These are phyloP conservation scores for Mycena leptocephala DNA, from an alignment of 768 basidiomycete species.

Conservation along the genomic window DNA sequence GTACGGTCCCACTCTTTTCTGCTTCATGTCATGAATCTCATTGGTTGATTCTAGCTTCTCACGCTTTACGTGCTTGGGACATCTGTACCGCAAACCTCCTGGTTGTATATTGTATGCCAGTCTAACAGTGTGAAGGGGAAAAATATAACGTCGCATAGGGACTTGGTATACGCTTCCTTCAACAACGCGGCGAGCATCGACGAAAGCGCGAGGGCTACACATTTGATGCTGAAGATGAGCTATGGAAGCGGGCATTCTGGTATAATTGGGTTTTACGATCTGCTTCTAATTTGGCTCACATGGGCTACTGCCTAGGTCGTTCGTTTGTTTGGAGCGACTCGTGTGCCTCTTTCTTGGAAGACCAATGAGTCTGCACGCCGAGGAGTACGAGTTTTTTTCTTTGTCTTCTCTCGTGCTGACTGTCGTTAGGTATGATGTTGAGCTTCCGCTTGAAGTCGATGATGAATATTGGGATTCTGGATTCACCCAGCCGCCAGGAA, in stretches of 20 bases:
- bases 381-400: neutral
- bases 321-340: conserved; percentile 32
- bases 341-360: neutral
- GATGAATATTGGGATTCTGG: neutral
- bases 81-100: conserved; percentile 65
- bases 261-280: conserved; percentile 29
- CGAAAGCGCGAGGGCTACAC: conserved; percentile 51
- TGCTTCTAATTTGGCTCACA: neutral
- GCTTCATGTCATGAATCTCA: neutral
- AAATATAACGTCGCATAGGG: conserved; percentile 44
- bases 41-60: conserved; percentile 41
- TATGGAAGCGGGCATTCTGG: conserved; percentile 76
- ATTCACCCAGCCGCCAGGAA: neutral
- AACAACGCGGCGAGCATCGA: conserved; percentile 76
- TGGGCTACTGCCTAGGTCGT: conserved; percentile 38
- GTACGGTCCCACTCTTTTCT: conserved; percentile 51
- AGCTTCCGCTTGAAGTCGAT: neutral
- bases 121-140: neutral
- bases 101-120: conserved; percentile 60
- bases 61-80: conserved; percentile 54
- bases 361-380: neutral
- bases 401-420: neutral
- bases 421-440: neutral
- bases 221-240: conserved; percentile 69
- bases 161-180: conserved; percentile 73